A percentile compares a stretch with the other conserved stretches of the same genome.
Conservation (phyloP, 805 yeast species). For the Candida dendrica region DNA sequence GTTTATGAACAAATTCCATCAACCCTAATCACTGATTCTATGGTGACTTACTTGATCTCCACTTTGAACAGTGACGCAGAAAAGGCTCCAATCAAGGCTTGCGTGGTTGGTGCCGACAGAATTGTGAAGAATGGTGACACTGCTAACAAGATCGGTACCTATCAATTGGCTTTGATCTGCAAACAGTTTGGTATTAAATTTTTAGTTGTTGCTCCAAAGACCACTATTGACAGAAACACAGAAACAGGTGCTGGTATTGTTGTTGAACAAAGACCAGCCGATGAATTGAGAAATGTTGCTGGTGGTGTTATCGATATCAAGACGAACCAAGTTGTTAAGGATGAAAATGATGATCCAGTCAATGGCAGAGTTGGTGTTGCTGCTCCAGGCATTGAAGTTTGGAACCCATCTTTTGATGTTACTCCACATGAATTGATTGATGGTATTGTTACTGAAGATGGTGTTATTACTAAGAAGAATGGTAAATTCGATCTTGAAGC, state of each 20-base stretch:
- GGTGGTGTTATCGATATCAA: conserved; percentile 48
- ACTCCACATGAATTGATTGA: conserved; percentile 81
- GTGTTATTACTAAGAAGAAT: conserved; percentile 42
- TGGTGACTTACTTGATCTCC: conserved; percentile 74
- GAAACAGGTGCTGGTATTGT: conserved; percentile 64
- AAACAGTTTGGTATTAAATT: conserved; percentile 63
- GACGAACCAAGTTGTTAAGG: conserved; percentile 20
- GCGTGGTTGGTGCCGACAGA: conserved; percentile 94
- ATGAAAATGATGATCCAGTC: conserved; percentile 23
- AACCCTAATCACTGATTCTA: conserved; percentile 82
- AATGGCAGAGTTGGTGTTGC: conserved; percentile 65
- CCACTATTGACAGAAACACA: conserved; percentile 74
- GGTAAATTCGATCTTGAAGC: conserved; percentile 43
- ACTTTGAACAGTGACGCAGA: conserved; percentile 23
- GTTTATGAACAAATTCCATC: conserved; percentile 83
- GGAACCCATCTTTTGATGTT: conserved; percentile 97
- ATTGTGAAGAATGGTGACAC: conserved; percentile 91
- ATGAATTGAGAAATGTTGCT: conserved; percentile 68
- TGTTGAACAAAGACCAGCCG: conserved; percentile 81
- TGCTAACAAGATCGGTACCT: conserved; percentile 95
- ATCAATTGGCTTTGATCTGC: conserved; percentile 74
- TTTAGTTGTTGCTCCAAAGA: conserved; percentile 91
- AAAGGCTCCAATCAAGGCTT: conserved; percentile 68
- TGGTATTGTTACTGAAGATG: conserved; percentile 82
- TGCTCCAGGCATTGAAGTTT: conserved; percentile 75